A percentile compares a stretch with the other conserved stretches of the same genome.
Evolutionary conservation across 192 early-diverging fungal species (phyloP).

Genomic region (Backusella westeae): DNA sequence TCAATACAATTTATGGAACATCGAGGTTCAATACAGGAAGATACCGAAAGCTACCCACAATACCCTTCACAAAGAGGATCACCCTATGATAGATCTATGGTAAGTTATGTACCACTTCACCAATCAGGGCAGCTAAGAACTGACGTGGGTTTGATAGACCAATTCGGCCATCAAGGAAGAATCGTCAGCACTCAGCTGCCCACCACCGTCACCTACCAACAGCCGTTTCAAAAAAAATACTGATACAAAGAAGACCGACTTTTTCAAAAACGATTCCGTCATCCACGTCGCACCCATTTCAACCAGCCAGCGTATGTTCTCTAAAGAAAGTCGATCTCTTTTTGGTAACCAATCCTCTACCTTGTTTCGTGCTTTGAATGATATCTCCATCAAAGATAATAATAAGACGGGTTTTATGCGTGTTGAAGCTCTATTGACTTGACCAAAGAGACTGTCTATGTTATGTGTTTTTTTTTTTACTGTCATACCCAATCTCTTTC

Average conservation of each 20-base stretch:
- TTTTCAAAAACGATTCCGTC: background rate
- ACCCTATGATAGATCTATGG: background rate
- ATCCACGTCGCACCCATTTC: background rate
- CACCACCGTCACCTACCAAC: background rate
- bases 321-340: background rate
- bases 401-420: background rate
- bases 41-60: background rate
- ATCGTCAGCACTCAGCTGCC: background rate
- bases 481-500: background rate
- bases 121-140: slow-evolving; percentile 5
- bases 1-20: background rate
- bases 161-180: slow-evolving; percentile 8
- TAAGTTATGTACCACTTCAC: background rate
- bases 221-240: background rate
- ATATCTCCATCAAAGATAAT: background rate
- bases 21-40: background rate
- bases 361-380: slow-evolving; percentile 6
- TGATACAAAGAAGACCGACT: background rate
- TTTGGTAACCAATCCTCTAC: background rate
- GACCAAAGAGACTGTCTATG: background rate
- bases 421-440: background rate
- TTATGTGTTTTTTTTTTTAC: background rate
- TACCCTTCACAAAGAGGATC: background rate
- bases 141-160: slow-evolving; percentile 6
- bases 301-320: background rate